Evolutionary conservation across 1,284 basidiomycete species (phyloP), one percentile per base, ranked within the genome.

Genomic region (Prillingera fragicola): DNA sequence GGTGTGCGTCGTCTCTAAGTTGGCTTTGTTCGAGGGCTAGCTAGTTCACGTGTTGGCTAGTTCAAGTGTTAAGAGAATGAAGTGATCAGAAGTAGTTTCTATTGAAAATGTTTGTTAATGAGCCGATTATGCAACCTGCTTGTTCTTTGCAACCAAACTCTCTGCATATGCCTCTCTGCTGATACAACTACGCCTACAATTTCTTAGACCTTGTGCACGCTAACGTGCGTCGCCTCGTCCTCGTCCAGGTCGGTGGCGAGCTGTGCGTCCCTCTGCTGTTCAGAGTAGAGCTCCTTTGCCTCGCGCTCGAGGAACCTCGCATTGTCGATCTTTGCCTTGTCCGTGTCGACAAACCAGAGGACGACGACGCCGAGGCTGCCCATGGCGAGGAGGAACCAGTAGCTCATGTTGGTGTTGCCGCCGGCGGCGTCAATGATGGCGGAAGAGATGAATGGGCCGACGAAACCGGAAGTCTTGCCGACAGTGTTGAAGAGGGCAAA

Each of bases 281-380:
- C 43, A 10, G 33, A 33, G 36, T 54, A 54, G 12, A 47, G 36
- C 38, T 48, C 44, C 29, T 32, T 12, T 17, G 52, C 52, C 35
- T 54, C 52, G n/a, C 36, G 38, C 44, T 47, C 45, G 27, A 50
- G 41, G 40, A 41, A 55, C 19, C 29, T 46, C 5, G 54, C 54
- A 26, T 39, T 44, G 23, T 56, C 54, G 22, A 56, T 48, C 48
- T 56, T 56, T 24, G 50, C 50, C 32, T 56, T 35, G 15, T 44
- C 45, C 1, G 48, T 31, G 31, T 53, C 42, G 17, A 56, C 47
- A 12, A 52, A 28, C 23, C 29, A 56, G 18, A 53, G 24, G 32
- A 52, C 17, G 28, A 40, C 14, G 8, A 36, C n/a, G n/a, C 47
- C 47, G 15, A 50, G 25, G 13, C 41, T n/a, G 8, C 47, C 54